Base-by-base conservation (phyloP, 768 basidiomycete genomes). In the Rhodotorula diobovata region DNA sequence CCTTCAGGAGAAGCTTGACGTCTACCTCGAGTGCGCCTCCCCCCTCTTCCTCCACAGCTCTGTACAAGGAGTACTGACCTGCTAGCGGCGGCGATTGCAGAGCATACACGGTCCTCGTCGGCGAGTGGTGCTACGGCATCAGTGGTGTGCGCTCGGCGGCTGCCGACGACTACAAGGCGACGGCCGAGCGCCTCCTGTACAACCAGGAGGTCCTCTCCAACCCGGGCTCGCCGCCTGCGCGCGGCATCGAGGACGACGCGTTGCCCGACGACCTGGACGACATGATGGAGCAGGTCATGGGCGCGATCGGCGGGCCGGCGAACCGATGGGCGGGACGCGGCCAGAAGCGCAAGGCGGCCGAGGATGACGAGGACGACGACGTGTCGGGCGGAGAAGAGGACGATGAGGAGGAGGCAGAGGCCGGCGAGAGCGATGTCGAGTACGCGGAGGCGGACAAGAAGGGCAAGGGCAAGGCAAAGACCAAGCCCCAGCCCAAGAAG, bases 1-100 rank as follows among this genome's bases (percentile, higher is more conserved):
- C 21, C 43, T 67, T 25, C 77, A 78, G 62, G 73, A 78, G 59
- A 66, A 66, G 61, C 51, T 71, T 7, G 66, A 69, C 43, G 58
- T 73, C 37, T 71, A 73, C 58, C 54, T 76, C 61, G 76, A 78
- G 59, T 61, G 46, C 20, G 54, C 4, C 5, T 16, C 30, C 11
- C 1, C 51, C n/a, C 9, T 12, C 9, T 32, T 30, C 54, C 30
- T n/a, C 14, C 4, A 41, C 9, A 21, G 1, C n/a, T 7, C 25
- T n/a, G 28, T n/a, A 9, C 16, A n/a, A n/a, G n/a, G n/a, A n/a
- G n/a, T n/a, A n/a, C 62, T 39, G 21, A 16, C 37, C n/a, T 5
- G 25, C 51, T 25, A 28, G 11, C 43, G 21, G 34, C 34, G 7
- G 32, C 10, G n/a, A n/a, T n/a, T n/a, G n/a, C n/a, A 57, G 56